A percentile compares a stretch with the other conserved stretches of the same genome.
phyloP scores from a whole-genome alignment of 2,329 filamentous ascomycete species.

The Xylaria sp. region DNA sequence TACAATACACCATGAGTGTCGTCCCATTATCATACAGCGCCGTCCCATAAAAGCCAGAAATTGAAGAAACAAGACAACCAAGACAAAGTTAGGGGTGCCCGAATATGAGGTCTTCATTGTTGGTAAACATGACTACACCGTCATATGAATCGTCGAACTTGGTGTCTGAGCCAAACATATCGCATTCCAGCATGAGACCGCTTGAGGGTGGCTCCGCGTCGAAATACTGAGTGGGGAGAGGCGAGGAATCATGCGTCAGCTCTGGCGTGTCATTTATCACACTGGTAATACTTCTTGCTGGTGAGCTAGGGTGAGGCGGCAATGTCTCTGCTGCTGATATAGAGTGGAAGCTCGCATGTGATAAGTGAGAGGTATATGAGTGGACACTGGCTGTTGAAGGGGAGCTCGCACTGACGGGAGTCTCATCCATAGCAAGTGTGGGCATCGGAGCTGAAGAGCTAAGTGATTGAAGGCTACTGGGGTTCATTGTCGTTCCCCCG shows the following conservation, averaged over 20 bases:
- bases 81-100: slow-evolving; percentile 44
- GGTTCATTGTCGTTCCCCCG: slow-evolving; percentile 53
- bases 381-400: slow-evolving; percentile 58
- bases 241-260: slow-evolving; percentile 70
- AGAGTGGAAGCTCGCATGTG: slow-evolving; percentile 50
- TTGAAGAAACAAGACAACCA: background rate
- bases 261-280: slow-evolving; percentile 69
- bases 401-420: slow-evolving; percentile 50
- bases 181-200: slow-evolving; percentile 60
- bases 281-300: slow-evolving; percentile 60
- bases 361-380: slow-evolving; percentile 59
- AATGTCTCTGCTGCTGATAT: slow-evolving; percentile 53
- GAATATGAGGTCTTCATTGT: slow-evolving; percentile 65
- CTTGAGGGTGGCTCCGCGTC: slow-evolving; percentile 57
- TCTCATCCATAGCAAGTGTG: slow-evolving; percentile 45
- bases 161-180: slow-evolving; percentile 56
- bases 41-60: background rate
- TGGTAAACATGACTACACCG: slow-evolving; percentile 63
- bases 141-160: slow-evolving; percentile 66
- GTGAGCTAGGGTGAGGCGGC: slow-evolving; percentile 40
- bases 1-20: slow-evolving; percentile 30
- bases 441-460: slow-evolving; percentile 55
- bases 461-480: slow-evolving; percentile 51
- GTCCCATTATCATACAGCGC: slow-evolving; percentile 2
- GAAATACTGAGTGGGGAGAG: slow-evolving; percentile 61